Base-by-base conservation (phyloP, 768 basidiomycete genomes). In the Amanita polypyramis region DNA sequence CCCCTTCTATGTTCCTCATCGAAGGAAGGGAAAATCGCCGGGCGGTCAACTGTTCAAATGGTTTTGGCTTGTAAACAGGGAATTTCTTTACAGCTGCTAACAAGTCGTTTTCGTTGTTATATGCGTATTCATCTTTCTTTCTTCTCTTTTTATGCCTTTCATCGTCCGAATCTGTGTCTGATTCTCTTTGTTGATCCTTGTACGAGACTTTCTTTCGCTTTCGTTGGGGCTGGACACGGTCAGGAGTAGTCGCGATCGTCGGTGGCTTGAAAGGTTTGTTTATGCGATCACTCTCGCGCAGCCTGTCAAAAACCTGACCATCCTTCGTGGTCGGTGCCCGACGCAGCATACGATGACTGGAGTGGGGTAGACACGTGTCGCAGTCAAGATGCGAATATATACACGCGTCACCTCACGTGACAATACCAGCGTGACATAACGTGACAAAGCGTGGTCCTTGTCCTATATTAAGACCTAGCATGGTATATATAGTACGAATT, bases 201-300 rank as follows among this genome's bases (percentile, higher is more conserved):
- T 95, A 95, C 0, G 85, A 89, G 19, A 92, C 80, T 21, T 87
- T 80, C 58, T 90, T 94, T 43, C 92, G 79, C 62, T 95, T 96
- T 20, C 92, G 76, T 54, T 73, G 72, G 0, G 81, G 83, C 55
- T 84, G 82, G 5, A 68, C 64, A 30, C 78, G 77, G 38, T 77
- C 74, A 17, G 72, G 55, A 9, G 67, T 57, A 34, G 56, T 60
- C 9, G 70, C 58, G 23, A 68, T 55, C 1, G 80, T 73, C 3
- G 89, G 89, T 1, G 82, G 68, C 59, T 88, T 90, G 72, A 90
- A 92, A 0, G 85, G 89, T 56, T 82, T 81, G 67, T 80, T 82
- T 23, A 90, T 65, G 41, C 85, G 79, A 12, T 65, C 70, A 56
- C 82, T 87, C 60, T 87, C 87, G 45, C 79, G 77, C 0, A 85